Base-by-base conservation (phyloP, 2,329 filamentous ascomycete genomes). In the Zymoseptoria crescenta region DNA sequence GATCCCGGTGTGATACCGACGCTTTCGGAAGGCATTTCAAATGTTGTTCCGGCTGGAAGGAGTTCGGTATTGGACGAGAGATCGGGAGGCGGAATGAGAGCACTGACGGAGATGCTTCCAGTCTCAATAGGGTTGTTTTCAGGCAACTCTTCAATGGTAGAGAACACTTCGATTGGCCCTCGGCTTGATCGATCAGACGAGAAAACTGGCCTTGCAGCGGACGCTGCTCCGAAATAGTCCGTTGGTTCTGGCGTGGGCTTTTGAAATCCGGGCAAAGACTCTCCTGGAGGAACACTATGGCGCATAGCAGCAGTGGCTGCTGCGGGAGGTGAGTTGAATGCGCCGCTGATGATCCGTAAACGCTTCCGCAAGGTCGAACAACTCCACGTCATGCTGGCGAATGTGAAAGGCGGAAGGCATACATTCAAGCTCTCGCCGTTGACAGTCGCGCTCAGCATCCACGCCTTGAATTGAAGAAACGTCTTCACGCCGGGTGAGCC, bases 371-470 rank as follows among this genome's bases (percentile, higher is more conserved):
- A 67, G 0, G 87, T 90, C 27, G 83, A 87, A 62, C 81, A 86
- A 2, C 83, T 86, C 89, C 89, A 93, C 13, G 79, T 78, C 27
- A 87, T 77, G 3, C 84, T 85, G 1, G 81, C 87, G 68, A 87
- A 91, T 19, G 76, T 71, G 63, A 83, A 81, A 6, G 81, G 84
- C 45, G 79, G 81, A 54, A 80, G 72, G 64, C 74, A 79, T 4
- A 81, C 74, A 62, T 85, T 81, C 24, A 81, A 69, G 16, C 77
- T 77, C 52, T 84, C 80, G 20, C 78, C 76, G 35, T 81, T 76
- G 51, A 76, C 76, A n/a, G 80, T 75, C 29, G 80, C 79, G 54
- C 79, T 83, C 58, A 87, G 76, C 1, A 83, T 77, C 89, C 89
- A 93, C 3, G 78, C 76, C 70, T 86, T 89, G 75, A 93, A 92